Percentiles rank a stretch among this genome's conserved stretches.
These are phyloP conservation scores for Nymphaea thermarum DNA, from an alignment of 164 flowering plant genomes.

Conservation along the genomic window DNA sequence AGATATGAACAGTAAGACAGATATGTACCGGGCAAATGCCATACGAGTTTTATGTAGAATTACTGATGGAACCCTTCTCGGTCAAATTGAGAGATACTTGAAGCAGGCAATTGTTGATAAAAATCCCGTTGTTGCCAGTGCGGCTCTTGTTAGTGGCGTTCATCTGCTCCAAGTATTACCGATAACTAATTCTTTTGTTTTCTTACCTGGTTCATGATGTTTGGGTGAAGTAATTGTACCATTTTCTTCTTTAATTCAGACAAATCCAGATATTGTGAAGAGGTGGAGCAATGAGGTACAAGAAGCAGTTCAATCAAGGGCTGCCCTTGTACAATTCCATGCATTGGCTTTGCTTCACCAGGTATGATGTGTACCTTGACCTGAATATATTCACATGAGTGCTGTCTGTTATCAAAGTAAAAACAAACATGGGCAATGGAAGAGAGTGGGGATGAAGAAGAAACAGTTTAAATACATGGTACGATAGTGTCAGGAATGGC, in stretches of 20 bases:
- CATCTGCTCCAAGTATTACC: conserved; percentile 78
- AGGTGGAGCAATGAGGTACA: conserved; percentile 99
- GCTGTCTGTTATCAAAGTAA: too few relatives aligned
- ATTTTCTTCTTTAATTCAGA: conserved; percentile 21
- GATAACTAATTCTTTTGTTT: background rate
- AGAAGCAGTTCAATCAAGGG: conserved; percentile 97
- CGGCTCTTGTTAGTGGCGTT: conserved; percentile 94
- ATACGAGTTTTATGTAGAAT: conserved; percentile 90
- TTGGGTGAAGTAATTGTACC: too few relatives aligned
- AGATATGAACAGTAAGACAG: conserved; percentile 98
- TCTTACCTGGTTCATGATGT: background rate
- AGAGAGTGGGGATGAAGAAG: too few relatives aligned
- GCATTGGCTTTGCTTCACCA: conserved; percentile 88
- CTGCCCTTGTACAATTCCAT: conserved; percentile 94
- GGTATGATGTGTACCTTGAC: conserved; percentile 20
- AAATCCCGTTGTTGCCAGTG: conserved; percentile 98
- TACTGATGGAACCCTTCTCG: conserved; percentile 86
- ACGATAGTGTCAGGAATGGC: too few relatives aligned
- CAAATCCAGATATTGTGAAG: conserved; percentile 92
- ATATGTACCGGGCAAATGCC: conserved; percentile 96
- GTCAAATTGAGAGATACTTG: conserved; percentile 93
- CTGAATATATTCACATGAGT: too few relatives aligned
- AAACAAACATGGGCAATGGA: too few relatives aligned
- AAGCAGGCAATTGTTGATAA: conserved; percentile 98
- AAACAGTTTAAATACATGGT: too few relatives aligned